A percentile compares a stretch with the other conserved stretches of the same genome.
phyloP scores from a whole-genome alignment of 2,329 filamentous ascomycete genomes.

The Keithomyces neogunnii region DNA sequence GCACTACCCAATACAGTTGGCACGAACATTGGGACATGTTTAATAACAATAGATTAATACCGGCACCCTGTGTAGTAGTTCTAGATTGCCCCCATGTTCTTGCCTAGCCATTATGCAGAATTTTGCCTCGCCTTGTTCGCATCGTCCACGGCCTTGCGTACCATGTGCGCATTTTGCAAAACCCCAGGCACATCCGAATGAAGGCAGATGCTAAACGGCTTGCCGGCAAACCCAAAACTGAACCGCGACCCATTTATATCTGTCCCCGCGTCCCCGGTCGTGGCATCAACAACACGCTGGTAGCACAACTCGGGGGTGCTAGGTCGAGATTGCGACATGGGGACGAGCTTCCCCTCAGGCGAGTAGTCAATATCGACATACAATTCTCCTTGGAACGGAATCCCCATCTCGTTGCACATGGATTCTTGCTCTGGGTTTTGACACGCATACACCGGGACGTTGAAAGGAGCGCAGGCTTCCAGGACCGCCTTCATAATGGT shows the following conservation, averaged over 20 bases:
- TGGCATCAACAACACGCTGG: constrained; percentile 3
- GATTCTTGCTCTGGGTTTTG: constrained; percentile 14
- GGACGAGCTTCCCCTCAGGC: constrained; percentile 7
- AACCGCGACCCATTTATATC: constrained; percentile 3
- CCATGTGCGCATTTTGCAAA: constrained; percentile 5
- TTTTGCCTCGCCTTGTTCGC: not conserved
- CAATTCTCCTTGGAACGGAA: constrained; percentile 11
- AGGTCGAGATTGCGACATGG: constrained; percentile 6
- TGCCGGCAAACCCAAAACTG: constrained; percentile 1
- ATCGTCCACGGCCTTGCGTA: constrained; percentile 5
- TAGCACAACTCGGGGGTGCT: constrained; percentile 9
- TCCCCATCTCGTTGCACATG: constrained; percentile 12
- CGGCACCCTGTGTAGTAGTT: too few species aligned
- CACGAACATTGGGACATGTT: too few species aligned
- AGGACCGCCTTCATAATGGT: constrained; percentile 19
- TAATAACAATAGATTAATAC: too few species aligned
- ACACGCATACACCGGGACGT: constrained; percentile 13
- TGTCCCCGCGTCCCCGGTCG: not conserved
- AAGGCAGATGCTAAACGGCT: constrained; percentile 8
- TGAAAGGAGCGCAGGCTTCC: constrained; percentile 16
- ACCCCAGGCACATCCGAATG: constrained; percentile 7
- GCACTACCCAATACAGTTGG: too few species aligned
- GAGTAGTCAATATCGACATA: constrained; percentile 16
- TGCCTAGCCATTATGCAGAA: too few species aligned
- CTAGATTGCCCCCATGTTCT: too few species aligned